Evolutionary conservation across 768 basidiomycete species (phyloP), one percentile per base, ranked within the genome.

Genomic region (Cystofilobasidium capitatum): DNA sequence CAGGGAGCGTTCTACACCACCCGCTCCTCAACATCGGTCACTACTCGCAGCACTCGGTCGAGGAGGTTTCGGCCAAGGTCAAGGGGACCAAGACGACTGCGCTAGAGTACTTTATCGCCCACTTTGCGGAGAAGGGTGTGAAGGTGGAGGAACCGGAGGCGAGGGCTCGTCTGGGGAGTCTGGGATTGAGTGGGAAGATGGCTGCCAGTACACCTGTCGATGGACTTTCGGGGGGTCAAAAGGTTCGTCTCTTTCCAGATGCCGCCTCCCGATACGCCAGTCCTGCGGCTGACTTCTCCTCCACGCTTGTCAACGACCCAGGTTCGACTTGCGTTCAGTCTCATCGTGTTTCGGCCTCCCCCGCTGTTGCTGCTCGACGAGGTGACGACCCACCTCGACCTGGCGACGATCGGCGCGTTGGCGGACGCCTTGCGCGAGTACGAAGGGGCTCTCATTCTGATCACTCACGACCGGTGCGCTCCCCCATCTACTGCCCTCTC

Each of bases 311-410:
- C 73, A 65, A n/a, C n/a, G n/a, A n/a, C n/a, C n/a, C 65, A 84
- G 78, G 84, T 85, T 44, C 81, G 86, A 13, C 78, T 86, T 17
- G 84, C 84, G 1, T 77, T 87, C 20, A 82, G 83, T 1, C 74
- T 82, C 62, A 76, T 86, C 24, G 79, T 85, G 29, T 84, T 81
- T 71, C 76, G 79, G 9, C 73, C 81, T 3, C 85, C 86, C 7
- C 81, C 83, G 69, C 78, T 85, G 6, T 77, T 85, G 37, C 75
- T 80, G 0, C 72, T 80, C 29, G 79, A 80, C 67, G 86, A 88
- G 73, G 82, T 85, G 6, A 85, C 86, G 16, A 80, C 86, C n/a
- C 86, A 88, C 76, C 75, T 88, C 49, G 86, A 88, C 74, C 79
- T 80, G 47, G 80, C 81, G 31, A 86, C 84, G 3, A 83, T 86